Evolutionary conservation across 139 green algal genomes (phyloP).

Genomic region (Chlamydomonas applanata): DNA sequence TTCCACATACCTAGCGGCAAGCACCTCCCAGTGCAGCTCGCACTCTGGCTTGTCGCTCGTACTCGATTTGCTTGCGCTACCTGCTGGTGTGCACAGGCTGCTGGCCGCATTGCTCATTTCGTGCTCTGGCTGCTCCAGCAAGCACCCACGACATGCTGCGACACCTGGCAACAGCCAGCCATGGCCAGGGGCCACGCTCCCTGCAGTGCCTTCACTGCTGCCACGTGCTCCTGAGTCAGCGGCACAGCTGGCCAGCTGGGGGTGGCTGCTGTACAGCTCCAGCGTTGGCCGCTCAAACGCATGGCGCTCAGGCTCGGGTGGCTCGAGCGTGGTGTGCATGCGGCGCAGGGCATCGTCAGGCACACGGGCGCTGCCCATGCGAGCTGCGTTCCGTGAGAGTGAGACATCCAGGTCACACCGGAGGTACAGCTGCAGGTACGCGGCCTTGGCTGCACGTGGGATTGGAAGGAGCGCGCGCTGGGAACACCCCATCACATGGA

Average conservation of each 20-base stretch:
- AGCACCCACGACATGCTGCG: too few species aligned
- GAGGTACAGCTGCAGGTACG: not conserved
- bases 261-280: not conserved
- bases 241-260: not conserved
- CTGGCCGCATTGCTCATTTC: too few species aligned
- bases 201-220: not conserved
- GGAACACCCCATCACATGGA: too few species aligned
- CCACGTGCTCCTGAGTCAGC: not conserved
- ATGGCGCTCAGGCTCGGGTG: not conserved
- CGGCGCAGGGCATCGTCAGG: not conserved
- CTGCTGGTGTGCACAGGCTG: too few species aligned
- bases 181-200: not conserved
- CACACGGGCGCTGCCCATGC: not conserved
- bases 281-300: not conserved
- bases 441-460: not conserved
- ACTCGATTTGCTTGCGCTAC: too few species aligned
- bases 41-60: too few species aligned
- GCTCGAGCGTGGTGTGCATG: constrained; percentile 2
- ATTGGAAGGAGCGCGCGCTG: too few species aligned
- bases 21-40: too few species aligned
- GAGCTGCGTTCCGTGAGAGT: not conserved
- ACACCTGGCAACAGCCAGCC: too few species aligned
- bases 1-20: too few species aligned
- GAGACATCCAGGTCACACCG: not conserved
- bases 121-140: too few species aligned